Evolutionary conservation across 2,329 filamentous ascomycete species (phyloP).

Genomic region (Magnaporthiopsis rhizophila): DNA sequence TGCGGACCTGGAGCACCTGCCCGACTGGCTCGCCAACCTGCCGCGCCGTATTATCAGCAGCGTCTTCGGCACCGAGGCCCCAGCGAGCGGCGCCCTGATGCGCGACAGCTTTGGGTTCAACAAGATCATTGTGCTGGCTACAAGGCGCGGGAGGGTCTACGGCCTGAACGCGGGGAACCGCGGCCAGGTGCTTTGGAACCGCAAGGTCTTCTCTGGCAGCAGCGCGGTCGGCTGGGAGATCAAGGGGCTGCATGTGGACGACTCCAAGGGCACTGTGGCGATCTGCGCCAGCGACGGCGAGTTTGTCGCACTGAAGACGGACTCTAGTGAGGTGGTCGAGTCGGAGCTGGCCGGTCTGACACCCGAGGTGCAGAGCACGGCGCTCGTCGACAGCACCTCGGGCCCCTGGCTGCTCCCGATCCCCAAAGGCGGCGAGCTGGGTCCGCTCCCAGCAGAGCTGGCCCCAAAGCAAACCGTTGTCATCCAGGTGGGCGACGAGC

Average conservation of each 20-base stretch:
- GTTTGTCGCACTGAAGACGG: conserved; percentile 46
- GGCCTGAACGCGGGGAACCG: conserved; percentile 70
- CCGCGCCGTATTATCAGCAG: conserved; percentile 61
- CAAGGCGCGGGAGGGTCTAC: conserved; percentile 69
- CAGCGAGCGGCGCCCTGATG: conserved; percentile 29
- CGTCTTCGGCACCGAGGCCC: conserved; percentile 48
- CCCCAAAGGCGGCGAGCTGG: conserved; percentile 39
- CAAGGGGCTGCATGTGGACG: conserved; percentile 57
- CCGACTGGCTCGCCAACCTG: conserved; percentile 61
- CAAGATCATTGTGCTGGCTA: conserved; percentile 76
- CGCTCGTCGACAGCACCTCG: conserved; percentile 41
- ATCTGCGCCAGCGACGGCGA: conserved; percentile 55
- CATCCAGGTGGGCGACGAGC: conserved; percentile 36
- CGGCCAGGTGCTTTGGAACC: conserved; percentile 69
- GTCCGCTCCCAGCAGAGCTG: conserved; percentile 34
- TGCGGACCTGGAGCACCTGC: conserved; percentile 68
- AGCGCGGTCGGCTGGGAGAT: conserved; percentile 54
- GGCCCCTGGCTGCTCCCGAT: conserved; percentile 49
- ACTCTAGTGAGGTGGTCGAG: conserved; percentile 44
- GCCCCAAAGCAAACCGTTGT: conserved; percentile 48
- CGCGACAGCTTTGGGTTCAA: conserved; percentile 81
- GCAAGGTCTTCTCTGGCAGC: conserved; percentile 51
- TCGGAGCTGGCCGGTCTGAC: not conserved
- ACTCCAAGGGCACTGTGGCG: conserved; percentile 45
- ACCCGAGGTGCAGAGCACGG: conserved; percentile 31